phyloP scores from a whole-genome alignment of 331 rosid species.

The Rosa hybrid region DNA sequence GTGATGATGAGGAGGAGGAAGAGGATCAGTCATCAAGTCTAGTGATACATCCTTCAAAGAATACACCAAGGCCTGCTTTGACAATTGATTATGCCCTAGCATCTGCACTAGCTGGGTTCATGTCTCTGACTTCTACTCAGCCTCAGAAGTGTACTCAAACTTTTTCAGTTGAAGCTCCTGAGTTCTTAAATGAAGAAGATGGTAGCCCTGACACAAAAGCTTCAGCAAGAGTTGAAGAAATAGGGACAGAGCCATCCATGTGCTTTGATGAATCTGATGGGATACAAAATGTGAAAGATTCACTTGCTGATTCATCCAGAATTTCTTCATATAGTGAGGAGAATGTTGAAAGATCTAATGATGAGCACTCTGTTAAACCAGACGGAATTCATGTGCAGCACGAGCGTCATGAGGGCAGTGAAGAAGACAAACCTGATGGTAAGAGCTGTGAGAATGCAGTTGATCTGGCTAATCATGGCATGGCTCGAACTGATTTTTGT shows the following conservation, averaged over 20 bases:
- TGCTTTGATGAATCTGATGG: constrained; percentile 31
- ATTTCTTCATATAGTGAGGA: constrained; percentile 30
- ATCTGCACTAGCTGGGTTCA: constrained; percentile 76
- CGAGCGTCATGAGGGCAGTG: constrained; percentile 15
- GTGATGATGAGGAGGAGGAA: constrained; percentile 59
- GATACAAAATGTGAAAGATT: constrained; percentile 27
- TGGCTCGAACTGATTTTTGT: constrained; percentile 14
- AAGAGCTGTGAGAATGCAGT: constrained; percentile 17
- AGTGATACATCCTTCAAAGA: constrained; percentile 30
- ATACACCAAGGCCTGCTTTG: constrained; percentile 40
- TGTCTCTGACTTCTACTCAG: constrained; percentile 46
- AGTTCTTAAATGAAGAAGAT: constrained; percentile 54
- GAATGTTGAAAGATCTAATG: constrained; percentile 22
- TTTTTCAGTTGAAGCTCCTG: constrained; percentile 53
- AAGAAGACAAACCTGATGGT: constrained; percentile 24
- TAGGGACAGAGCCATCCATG: constrained; percentile 24
- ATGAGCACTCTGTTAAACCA: constrained; percentile 30
- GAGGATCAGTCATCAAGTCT: constrained; percentile 29
- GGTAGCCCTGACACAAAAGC: constrained; percentile 26
- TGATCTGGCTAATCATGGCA: constrained; percentile 29
- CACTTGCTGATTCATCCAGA: constrained; percentile 20
- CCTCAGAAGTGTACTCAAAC: constrained; percentile 42
- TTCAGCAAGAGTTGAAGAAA: constrained; percentile 26
- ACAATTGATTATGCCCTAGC: constrained; percentile 80
- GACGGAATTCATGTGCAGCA: constrained; percentile 26